Percentiles rank a stretch among this genome's conserved stretches.
Evolutionary conservation across 768 basidiomycete species (phyloP).

Genomic region (Agrocybe praecox): DNA sequence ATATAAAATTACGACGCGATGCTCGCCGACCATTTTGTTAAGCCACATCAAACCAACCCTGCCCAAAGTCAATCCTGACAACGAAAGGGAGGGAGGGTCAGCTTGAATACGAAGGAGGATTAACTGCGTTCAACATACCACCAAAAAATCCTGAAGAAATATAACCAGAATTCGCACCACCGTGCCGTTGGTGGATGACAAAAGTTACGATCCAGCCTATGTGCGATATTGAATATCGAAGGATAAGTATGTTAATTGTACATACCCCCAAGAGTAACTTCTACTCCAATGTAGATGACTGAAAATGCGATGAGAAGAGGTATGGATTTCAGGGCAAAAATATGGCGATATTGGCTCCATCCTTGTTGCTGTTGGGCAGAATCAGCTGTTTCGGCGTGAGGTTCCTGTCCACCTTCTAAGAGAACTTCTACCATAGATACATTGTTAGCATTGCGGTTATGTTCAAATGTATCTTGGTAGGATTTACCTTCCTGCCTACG

Average conservation of each 20-base stretch:
- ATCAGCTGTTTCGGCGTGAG: constrained; percentile 33
- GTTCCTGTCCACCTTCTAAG: constrained; percentile 50
- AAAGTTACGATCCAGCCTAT: constrained; percentile 73
- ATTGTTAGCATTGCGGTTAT: not conserved
- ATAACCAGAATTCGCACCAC: constrained; percentile 45
- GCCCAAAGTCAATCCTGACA: constrained; percentile 56
- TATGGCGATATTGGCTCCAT: constrained; percentile 45
- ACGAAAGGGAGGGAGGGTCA: not conserved
- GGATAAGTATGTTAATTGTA: not conserved
- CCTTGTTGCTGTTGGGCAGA: constrained; percentile 25
- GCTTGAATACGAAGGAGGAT: not conserved
- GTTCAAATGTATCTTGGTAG: not conserved
- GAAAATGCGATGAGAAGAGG: constrained; percentile 63
- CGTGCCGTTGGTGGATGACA: constrained; percentile 35
- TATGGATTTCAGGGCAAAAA: constrained; percentile 51
- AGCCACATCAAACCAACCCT: constrained; percentile 59
- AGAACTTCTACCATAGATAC: constrained; percentile 46
- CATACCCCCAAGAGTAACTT: constrained; percentile 56
- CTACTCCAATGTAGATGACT: constrained; percentile 68
- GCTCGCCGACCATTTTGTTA: constrained; percentile 57
- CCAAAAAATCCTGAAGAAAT: constrained; percentile 55
- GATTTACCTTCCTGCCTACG: constrained; percentile 65
- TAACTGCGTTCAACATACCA: constrained; percentile 33
- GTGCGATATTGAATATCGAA: constrained; percentile 9
- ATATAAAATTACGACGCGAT: constrained; percentile 52